Evolutionary conservation across 2,329 filamentous ascomycete species (phyloP).

Genomic region (Penicillium hordei): DNA sequence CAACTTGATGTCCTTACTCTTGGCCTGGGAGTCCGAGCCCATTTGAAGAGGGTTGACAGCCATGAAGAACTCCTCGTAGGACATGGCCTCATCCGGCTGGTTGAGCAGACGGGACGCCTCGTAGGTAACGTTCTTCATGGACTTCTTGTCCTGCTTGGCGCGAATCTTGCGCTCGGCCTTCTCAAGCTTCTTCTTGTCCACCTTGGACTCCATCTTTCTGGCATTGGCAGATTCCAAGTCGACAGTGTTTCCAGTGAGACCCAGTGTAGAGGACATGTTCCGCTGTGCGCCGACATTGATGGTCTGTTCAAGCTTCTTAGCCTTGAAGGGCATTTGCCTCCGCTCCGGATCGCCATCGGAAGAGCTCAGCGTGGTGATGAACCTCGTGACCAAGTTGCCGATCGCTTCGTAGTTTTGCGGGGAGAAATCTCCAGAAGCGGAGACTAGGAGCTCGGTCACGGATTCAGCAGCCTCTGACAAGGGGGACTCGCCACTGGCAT

Average conservation of each 20-base stretch:
- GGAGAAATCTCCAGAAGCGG: slow-evolving; percentile 83
- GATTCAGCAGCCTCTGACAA: slow-evolving; percentile 79
- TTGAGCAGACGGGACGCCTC: slow-evolving; percentile 89
- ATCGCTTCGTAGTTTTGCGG: slow-evolving; percentile 73
- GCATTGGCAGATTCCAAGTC: slow-evolving; percentile 92
- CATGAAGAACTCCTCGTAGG: slow-evolving; percentile 99
- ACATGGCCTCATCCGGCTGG: slow-evolving; percentile 77
- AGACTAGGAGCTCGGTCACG: slow-evolving; percentile 85
- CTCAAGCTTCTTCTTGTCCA: slow-evolving; percentile 98
- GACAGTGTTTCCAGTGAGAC: slow-evolving; percentile 77
- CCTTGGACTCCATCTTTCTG: slow-evolving; percentile 93
- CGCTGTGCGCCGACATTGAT: slow-evolving; percentile 91
- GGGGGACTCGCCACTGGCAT: slow-evolving; percentile 69
- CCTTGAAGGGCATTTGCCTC: slow-evolving; percentile 69
- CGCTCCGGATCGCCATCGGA: slow-evolving; percentile 70
- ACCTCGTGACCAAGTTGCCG: slow-evolving; percentile 80
- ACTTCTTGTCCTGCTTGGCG: slow-evolving; percentile 97
- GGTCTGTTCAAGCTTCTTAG: slow-evolving; percentile 86
- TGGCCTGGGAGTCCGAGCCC: slow-evolving; percentile 67
- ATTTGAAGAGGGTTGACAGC: slow-evolving; percentile 94
- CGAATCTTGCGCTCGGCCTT: slow-evolving; percentile 98
- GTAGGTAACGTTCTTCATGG: slow-evolving; percentile 97
- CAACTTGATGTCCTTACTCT: slow-evolving; percentile 99
- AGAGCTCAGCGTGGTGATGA: slow-evolving; percentile 77
- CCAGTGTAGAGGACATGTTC: slow-evolving; percentile 94